Evolutionary conservation across 768 basidiomycete genomes (phyloP), one percentile per base, ranked within the genome.

Genomic region (Podaxis pistillaris): DNA sequence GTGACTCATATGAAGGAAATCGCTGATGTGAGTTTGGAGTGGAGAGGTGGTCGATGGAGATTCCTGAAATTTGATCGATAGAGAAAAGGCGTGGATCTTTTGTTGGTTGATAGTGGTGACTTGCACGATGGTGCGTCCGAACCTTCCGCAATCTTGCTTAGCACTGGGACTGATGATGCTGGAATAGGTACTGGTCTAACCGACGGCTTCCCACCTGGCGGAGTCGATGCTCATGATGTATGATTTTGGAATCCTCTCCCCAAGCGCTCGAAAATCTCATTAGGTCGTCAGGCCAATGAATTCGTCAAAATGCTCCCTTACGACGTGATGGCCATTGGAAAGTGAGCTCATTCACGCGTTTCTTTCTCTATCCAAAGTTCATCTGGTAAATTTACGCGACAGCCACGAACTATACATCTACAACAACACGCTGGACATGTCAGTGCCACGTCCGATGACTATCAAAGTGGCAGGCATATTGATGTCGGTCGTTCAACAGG

Each of bases 371-470:
- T 17, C 13, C 22, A 6, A 38, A 15, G 9, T 22, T 38, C 7
- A 55, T 12, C 40, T 38, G 13, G 38, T 37, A 12, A 38, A 13
- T 55, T 13, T 15, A 49, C 40, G 19, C 38, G 15, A 47, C 56
- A 90, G 89, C 71, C 94, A 96, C 66, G 94, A 96, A 75, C 72
- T 94, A n/a, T 93, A 93, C 71, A 78, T 81, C 61, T 90, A 90
- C 69, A 79, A 77, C 8, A 80, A 87, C 69, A 77, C 89, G 4
- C 79, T 85, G 28, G 89, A 91, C 71, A 88, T 90, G 89, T 85
- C 53, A 55, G 76, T 68, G 3, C 22, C 5, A 38, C 47, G 41
- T 22, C 7, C 37, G 12, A 9, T 53, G 11, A 36, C 1, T 33
- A 26, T 1, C 44, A 46, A 46, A 3, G 7, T 11, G 30, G 52